Evolutionary conservation across 2,329 filamentous ascomycete genomes (phyloP).

Genomic region (Verticillium dahliae): DNA sequence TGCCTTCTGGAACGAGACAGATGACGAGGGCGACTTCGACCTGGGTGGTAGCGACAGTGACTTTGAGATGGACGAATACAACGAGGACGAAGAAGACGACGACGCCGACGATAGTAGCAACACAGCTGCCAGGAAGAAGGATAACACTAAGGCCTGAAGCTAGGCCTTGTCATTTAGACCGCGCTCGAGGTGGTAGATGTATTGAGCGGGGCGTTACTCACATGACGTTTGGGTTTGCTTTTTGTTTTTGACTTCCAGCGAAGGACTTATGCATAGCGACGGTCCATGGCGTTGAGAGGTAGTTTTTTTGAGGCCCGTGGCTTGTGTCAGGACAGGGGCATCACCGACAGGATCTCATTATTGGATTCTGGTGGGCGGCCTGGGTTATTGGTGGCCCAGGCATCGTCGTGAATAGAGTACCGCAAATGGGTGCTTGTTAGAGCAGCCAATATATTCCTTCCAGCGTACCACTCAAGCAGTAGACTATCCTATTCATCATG

Average conservation of each 20-base stretch:
- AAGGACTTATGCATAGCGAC: conserved; percentile 11
- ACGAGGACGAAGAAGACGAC: conserved; percentile 49
- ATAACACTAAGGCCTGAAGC: neutral
- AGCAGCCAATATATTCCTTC: neutral
- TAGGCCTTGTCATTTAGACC: neutral
- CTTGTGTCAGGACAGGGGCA: neutral
- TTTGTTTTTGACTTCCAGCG: neutral
- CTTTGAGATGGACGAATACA: conserved; percentile 53
- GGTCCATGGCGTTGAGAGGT: conserved; percentile 14
- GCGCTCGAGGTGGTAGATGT: neutral
- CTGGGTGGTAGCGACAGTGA: conserved; percentile 63
- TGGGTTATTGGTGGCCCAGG: neutral
- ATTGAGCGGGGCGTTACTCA: neutral
- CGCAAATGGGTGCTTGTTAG: neutral
- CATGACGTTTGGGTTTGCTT: neutral
- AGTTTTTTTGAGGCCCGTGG: neutral
- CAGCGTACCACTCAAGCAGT: no score
- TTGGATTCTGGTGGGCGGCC: neutral
- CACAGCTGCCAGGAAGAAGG: neutral
- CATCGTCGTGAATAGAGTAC: neutral
- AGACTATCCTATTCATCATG: no score
- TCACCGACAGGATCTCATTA: neutral
- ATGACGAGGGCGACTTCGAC: conserved; percentile 66
- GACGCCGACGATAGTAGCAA: conserved; percentile 43
- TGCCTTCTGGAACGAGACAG: conserved; percentile 76